Evolutionary conservation across 108 stramenopile species (phyloP), one percentile per base, ranked within the genome.

Genomic region (Seminavis robusta): DNA sequence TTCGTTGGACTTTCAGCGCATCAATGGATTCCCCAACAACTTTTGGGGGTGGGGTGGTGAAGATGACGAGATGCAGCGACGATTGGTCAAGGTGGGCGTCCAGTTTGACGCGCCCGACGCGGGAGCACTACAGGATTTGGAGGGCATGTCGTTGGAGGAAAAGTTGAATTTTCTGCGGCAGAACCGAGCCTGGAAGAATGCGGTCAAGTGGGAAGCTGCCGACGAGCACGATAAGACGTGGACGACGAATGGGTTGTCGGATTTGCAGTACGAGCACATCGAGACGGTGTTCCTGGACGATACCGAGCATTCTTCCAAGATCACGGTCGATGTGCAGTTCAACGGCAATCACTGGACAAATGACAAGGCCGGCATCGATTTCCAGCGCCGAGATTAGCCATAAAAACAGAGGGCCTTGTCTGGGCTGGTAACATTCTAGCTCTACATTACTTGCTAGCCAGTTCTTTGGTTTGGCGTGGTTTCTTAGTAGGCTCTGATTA

Each of bases 1-100:
- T 30, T 54, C 63, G 36, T 47, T 49, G 19, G 88, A 95, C 62
- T 97, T 91, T 60, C 88, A 86, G 38, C 66, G 67, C 2, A 96
- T 98, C 62, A 98, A 99, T 73, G 98, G 94, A 24, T 98, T 92
- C 63, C 99, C 99, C n/a, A 70, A 73, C 43, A 95, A 76, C 21
- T 98, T 95, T 67, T 98, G 98, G 98, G 99, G 99, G 16, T 99
- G 99, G 99, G 99, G 99, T 25, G 99, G 99, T 0, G 99, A 99
- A 71, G 99, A 99, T 65, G 99, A 99, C 58, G 99, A 98, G 61
- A 84, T 99, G 87, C 88, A 90, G 48, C 83, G 77, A 29, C 86
- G 92, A 23, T 80, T 76, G 24, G 84, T 86, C 51, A 71, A 64
- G 7, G 52, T 88, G 46, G 77, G 84, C 1, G 71, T 87, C 8